Evolutionary conservation across 2,329 filamentous ascomycete species (phyloP).

Genomic region (Pseudonectria foliicola): DNA sequence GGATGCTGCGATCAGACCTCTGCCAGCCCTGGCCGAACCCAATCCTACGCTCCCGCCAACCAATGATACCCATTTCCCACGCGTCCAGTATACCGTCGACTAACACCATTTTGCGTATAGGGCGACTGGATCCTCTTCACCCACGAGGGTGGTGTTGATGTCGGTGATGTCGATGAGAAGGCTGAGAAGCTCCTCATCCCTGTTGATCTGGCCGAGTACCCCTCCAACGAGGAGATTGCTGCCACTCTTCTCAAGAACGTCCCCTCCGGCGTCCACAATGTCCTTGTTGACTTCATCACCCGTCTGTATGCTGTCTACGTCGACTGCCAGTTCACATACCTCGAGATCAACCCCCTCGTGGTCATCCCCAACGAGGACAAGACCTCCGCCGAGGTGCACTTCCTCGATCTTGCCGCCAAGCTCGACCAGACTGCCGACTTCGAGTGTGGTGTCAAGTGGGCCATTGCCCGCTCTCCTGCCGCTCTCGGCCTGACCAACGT

Average conservation of each 20-base stretch:
- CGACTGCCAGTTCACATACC: conserved; percentile 99
- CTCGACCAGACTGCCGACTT: conserved; percentile 98
- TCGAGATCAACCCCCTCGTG: conserved; percentile 98
- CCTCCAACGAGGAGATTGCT: conserved; percentile 92
- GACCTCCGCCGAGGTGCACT: conserved; percentile 92
- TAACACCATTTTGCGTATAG: conserved; percentile 40
- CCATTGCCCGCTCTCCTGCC: conserved; percentile 82
- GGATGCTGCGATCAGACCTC: conserved; percentile 29
- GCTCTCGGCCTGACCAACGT: conserved; percentile 75
- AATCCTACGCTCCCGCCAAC: conserved; percentile 10
- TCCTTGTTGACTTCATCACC: conserved; percentile 98
- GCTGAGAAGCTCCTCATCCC: conserved; percentile 97
- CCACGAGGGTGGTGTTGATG: conserved; percentile 98
- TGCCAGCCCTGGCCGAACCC: conserved; percentile 11
- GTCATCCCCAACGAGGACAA: conserved; percentile 90
- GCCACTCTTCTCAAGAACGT: conserved; percentile 82
- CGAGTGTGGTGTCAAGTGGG: conserved; percentile 99
- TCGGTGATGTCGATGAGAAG: conserved; percentile 98
- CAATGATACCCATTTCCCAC: conserved; percentile 6
- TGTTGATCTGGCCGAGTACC: conserved; percentile 89
- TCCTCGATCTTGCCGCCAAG: conserved; percentile 97
- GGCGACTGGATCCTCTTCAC: conserved; percentile 99
- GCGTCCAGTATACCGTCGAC: conserved; percentile 7
- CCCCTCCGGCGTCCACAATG: conserved; percentile 91
- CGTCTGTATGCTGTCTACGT: conserved; percentile 98